Base-by-base conservation (phyloP, 352 stramenopile species). In the Phytophthora pistaciae region DNA sequence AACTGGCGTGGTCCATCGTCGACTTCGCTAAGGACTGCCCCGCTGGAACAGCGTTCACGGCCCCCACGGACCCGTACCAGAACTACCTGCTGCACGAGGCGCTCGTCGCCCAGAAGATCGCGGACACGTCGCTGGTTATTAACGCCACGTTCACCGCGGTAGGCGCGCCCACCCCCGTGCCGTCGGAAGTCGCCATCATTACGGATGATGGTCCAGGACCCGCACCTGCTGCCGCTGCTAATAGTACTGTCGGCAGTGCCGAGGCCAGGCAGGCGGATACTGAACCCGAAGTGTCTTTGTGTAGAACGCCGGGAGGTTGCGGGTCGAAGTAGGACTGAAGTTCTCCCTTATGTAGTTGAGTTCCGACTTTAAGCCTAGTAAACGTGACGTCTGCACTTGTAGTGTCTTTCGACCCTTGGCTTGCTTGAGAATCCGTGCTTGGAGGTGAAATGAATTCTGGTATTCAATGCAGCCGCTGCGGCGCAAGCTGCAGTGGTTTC, bases 81-180 rank as follows among this genome's bases (percentile, higher is more conserved):
- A 88, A 90, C 62, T 82, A 84, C 42, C 60, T 90, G 40, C 58
- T 90, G 29, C 70, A 85, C 42, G 59, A 79, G 25, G 58, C 66
- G 20, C 72, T 90, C 11, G 31, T 63, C 0, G 59, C 74, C 0
- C 53, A 79, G 55, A 72, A 77, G 27, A 84, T 87, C 40, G 53
- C 54, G 6, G 68, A 69, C 27, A 80, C 75, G 40, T 76, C 82
- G 10, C 44, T 90, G 8, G 73, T 81, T 14, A 90, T 90, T 58
- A 81, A 82, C 56, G 75, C 69, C 16, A 78, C 71, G 1, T 64
- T 79, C 59, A 76, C 54, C 29, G 54, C 60, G 36, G 64, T 77
- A 2, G 68, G 68, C n/a, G 68, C 68, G 5, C 68, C 68, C 13
- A 75, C 68, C 11, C 68, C 68, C 11, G 33, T 49, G n/a, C 68